Evolutionary conservation across 768 basidiomycete genomes (phyloP).

Genomic region (Leucocoprinus leucothites): DNA sequence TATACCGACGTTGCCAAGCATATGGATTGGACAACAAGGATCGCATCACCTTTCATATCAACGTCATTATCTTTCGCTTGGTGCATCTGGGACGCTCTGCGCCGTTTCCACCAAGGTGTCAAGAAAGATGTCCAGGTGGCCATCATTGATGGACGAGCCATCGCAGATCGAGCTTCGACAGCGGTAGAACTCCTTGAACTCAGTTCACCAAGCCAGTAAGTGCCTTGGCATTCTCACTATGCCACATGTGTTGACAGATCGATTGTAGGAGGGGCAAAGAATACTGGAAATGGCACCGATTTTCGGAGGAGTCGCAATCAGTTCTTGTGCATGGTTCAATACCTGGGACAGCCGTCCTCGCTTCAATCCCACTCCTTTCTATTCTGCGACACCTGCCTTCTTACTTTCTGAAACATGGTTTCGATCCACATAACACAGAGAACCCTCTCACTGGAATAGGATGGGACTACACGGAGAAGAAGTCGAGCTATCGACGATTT

Average conservation of each 20-base stretch:
- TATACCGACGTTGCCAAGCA: constrained; percentile 66
- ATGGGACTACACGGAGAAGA: constrained; percentile 60
- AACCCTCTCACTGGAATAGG: constrained; percentile 32
- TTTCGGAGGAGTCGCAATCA: constrained; percentile 71
- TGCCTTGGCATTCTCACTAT: constrained; percentile 10
- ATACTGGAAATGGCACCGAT: constrained; percentile 77
- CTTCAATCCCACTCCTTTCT: constrained; percentile 65
- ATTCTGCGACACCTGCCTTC: constrained; percentile 68
- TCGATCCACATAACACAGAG: constrained; percentile 20
- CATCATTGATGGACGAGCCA: constrained; percentile 65
- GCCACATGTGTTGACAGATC: constrained; percentile 8
- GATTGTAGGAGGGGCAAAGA: constrained; percentile 49
- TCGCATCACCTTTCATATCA: constrained; percentile 67
- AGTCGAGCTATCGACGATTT: constrained; percentile 63
- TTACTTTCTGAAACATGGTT: constrained; percentile 49
- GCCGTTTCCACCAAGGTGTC: constrained; percentile 66
- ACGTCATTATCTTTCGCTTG: constrained; percentile 80
- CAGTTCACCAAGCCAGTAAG: constrained; percentile 54
- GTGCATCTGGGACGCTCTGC: constrained; percentile 79
- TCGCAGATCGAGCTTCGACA: constrained; percentile 58
- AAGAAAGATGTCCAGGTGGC: constrained; percentile 80
- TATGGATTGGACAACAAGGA: constrained; percentile 77
- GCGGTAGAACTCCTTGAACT: constrained; percentile 61
- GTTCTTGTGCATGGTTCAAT: constrained; percentile 71
- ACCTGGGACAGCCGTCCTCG: constrained; percentile 60